Base-by-base conservation (phyloP, 139 green algal genomes). In the Closterium sp. region DNA sequence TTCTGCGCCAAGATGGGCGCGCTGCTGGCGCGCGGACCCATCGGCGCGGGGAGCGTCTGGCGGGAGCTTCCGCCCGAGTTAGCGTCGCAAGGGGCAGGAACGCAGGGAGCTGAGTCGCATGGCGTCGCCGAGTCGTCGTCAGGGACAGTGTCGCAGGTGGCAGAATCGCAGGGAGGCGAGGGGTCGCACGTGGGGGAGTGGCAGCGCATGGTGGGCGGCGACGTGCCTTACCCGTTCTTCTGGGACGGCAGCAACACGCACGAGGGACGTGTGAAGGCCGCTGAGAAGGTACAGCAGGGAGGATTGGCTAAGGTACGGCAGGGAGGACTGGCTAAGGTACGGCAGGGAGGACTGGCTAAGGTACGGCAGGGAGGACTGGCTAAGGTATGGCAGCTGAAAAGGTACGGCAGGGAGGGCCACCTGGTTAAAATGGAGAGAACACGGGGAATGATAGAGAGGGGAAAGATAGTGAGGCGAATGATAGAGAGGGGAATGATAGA, bases 201-300 rank as follows among this genome's bases (percentile, higher is more conserved):
- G 28, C 34, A 28, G 87, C 25, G 87, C 30, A 34, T 32, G 55
- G 25, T 76, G 55, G 55, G 25, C 55, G 83, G 30, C 0, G 83
- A 33, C 83, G 30, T 85, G n/a, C 81, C 81, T 64, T 92, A 92
- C 25, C 89, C 89, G n/a, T 92, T 92, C 81, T 76, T 76, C 34
- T 92, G 89, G 89, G 89, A 92, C 33, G 89, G 89, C 85, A 84
- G 31, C 43, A 92, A 92, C 34, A 92, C 66, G 1, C 81, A 92
- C 23, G 81, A 89, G 4, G 66, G 35, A 1, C 43, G 89, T 25
- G 36, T 84, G 34, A 35, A 89, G 31, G 86, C 84, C 25, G 84
- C 84, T 19, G 33, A 34, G 16, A 35, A 88, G 32, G 84, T 88
- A 30, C 21, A 16, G 43, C 10, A 69, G 43, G 43, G 10, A 16